Base-by-base conservation (phyloP, 164 flowering plant genomes). In the Tetracentron sinense region DNA sequence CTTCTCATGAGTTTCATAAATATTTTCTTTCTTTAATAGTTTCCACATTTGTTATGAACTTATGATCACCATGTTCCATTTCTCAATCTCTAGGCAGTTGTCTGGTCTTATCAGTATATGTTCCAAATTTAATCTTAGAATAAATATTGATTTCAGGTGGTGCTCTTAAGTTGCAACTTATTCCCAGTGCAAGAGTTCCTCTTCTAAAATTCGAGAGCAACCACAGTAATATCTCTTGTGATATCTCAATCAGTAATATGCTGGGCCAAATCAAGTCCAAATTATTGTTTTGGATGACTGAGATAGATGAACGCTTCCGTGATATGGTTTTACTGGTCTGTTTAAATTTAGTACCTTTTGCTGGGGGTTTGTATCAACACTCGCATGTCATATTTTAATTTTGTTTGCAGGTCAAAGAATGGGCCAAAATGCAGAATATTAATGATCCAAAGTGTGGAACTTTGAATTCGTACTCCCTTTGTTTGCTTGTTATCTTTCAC, bases 391-490 rank as follows among this genome's bases (percentile, higher is more conserved):
- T 68, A 5, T 54, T 28, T 62, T 20, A 29, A 48, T 63, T 16
- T 67, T 67, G 35, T 60, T 7, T 72, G 72, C 75, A 94, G 99
- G 87, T 94, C 38, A 94, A 94, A 74, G 96, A 91, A 78, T 94
- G 99, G 99, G 99, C 99, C 22, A 94, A 85, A 73, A 76, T 88
- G 30, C 83, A 83, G 50, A 61, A 79, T 57, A 89, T 94, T 49
- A 94, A 91, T 69, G 80, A 85, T 58, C 75, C 99, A 54, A 86
- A 81, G 70, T 14, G 52, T 54, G 99, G 99, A 64, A 75, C 88
- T 25, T 76, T 94, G 67, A 94, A 87, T 67, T 94, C 99, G 11
- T 91, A 83, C 69, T 80, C 96, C 49, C 84, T 90, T 42, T 69
- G 81, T 67, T 69, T 94, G 78, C 82, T 94, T 49, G 84, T 91